Evolutionary conservation across 306 rosid species (phyloP).

Genomic region (Betula pendula): DNA sequence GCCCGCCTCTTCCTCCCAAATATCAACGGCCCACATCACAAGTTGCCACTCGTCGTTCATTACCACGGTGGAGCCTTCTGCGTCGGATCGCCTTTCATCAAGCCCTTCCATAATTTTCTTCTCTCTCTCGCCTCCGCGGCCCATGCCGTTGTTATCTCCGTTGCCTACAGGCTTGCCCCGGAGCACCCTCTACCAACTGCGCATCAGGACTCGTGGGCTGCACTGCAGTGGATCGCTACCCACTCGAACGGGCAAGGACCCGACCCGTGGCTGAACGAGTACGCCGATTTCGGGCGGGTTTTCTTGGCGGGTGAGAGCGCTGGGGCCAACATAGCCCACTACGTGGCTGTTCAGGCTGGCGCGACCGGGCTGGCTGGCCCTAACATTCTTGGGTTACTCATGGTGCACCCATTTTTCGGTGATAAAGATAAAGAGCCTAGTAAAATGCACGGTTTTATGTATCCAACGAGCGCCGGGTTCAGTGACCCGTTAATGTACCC

Average conservation of each 20-base stretch:
- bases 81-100: constrained; percentile 18
- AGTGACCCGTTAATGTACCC: constrained; percentile 24
- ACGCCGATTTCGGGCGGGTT: constrained; percentile 26
- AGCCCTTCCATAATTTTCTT: constrained; percentile 2
- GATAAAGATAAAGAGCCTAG: constrained; percentile 1
- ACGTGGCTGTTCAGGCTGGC: constrained; percentile 31
- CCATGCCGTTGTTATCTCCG: constrained; percentile 14
- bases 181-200: constrained; percentile 32
- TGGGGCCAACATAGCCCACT: constrained; percentile 31
- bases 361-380: not conserved
- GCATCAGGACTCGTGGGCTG: constrained; percentile 28
- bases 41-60: constrained; percentile 33
- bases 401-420: constrained; percentile 28
- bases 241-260: constrained; percentile 24
- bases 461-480: constrained; percentile 7
- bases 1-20: constrained; percentile 28
- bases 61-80: constrained; percentile 42
- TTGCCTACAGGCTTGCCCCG: constrained; percentile 33
- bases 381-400: constrained; percentile 6
- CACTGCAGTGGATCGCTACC: constrained; percentile 28
- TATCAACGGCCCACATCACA: constrained; percentile 1
- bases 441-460: constrained; percentile 4
- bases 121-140: constrained; percentile 14
- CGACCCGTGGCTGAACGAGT: constrained; percentile 30
- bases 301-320: constrained; percentile 33